These are phyloP conservation scores for Hypoxylon perforatum DNA, from an alignment of 495 filamentous ascomycete species.

Conservation along the genomic window DNA sequence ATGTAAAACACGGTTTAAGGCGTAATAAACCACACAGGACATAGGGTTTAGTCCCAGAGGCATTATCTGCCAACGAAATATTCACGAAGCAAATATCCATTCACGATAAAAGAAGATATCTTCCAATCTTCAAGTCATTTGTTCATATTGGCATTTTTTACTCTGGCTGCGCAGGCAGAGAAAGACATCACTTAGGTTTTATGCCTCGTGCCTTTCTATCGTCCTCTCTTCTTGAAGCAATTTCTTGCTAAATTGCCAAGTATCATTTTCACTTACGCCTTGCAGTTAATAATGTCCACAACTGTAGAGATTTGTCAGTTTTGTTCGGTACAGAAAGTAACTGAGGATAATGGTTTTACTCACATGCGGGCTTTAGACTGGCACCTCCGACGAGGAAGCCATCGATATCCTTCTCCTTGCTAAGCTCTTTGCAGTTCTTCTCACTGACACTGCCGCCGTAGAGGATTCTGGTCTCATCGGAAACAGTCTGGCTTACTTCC, in stretches of 20 bases:
- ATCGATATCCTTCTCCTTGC: conserved; percentile 92
- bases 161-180: conserved; percentile 11
- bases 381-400: conserved; percentile 98
- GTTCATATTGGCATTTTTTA: conserved; percentile 6
- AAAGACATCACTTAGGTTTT: conserved; percentile 3
- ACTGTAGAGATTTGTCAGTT: conserved; percentile 56
- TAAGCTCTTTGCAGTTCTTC: conserved; percentile 96
- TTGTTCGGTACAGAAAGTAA: neutral
- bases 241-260: neutral
- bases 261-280: conserved; percentile 47
- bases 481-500: conserved; percentile 74
- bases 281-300: conserved; percentile 70
- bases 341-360: conserved; percentile 53
- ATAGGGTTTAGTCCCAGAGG: neutral
- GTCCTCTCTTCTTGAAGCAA: conserved; percentile 3
- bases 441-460: conserved; percentile 97
- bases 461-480: conserved; percentile 86
- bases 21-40: conserved; percentile 12
- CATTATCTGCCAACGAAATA: conserved; percentile 20
- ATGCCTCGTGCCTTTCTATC: conserved; percentile 8
- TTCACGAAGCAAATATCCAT: conserved; percentile 15
- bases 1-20: conserved; percentile 24
- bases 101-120: neutral
- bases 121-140: neutral
- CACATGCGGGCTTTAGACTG: conserved; percentile 97